Base-by-base conservation (phyloP, 805 yeast genomes). In the Wickerhamomyces xylosicus region DNA sequence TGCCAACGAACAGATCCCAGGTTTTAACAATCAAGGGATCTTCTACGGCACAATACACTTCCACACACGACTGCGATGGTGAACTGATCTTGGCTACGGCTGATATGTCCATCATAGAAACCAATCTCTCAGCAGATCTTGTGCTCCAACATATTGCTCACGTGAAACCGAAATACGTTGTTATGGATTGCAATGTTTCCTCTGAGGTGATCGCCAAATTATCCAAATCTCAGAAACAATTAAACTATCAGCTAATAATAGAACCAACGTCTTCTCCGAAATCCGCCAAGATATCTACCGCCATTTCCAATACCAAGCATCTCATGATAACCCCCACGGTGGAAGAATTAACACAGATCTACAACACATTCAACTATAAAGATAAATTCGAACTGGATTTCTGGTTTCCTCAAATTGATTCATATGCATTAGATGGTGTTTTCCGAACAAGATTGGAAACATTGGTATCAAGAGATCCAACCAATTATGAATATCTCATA, bases 221-320 rank as follows among this genome's bases (percentile, higher is more conserved):
- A 0, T 44, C 64, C 11, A 34, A 39, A 19, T 39, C 33, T 31
- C n/a, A n/a, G n/a, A n/a, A n/a, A n/a, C 10, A 39, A 45, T 1
- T 38, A 39, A 21, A 51, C 44, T 31, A 57, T 62, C 10, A 57
- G 53, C 9, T 63, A 70, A 61, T 81, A 1, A 66, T 79, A 42
- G 96, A 86, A 47, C 95, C 96, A 4, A 86, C 95, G 0, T 79
- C 92, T 1, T 66, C 63, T 2, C 66, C 74, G 3, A 86, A 85
- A 52, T 71, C 89, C 2, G 62, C 69, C 37, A 47, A 41, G 18
- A 20, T 42, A 10, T 22, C 38, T 2, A 41, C 45, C 5, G 28
- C 34, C 5, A n/a, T n/a, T n/a, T n/a, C n/a, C n/a, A n/a, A n/a
- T n/a, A 15, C 32, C 16, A 42, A 49, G 5, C 25, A 47, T 6